Percentiles rank a stretch among this genome's conserved stretches.
phyloP scores from a whole-genome alignment of 768 basidiomycete species.

The Chalciporus pseudorubinellus region DNA sequence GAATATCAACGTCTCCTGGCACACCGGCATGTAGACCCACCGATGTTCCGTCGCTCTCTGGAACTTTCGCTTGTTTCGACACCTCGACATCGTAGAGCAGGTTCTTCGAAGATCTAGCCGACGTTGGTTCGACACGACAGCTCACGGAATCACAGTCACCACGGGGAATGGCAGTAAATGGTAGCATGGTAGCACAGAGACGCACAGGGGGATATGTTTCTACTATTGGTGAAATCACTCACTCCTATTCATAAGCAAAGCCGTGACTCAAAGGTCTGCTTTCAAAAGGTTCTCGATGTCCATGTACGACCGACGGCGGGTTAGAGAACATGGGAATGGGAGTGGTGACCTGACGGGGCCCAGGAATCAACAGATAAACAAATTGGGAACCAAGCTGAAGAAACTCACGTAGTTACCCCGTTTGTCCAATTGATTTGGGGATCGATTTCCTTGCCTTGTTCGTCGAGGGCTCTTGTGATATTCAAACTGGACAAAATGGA shows the following conservation, averaged over 20 bases:
- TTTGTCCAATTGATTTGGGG: constrained; percentile 10
- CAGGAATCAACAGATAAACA: background rate
- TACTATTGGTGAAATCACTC: background rate
- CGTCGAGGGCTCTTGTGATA: constrained; percentile 25
- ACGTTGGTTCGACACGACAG: background rate
- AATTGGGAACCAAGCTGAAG: no score
- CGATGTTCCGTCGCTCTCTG: constrained; percentile 3
- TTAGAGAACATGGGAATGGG: constrained; percentile 14
- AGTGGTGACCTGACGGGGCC: constrained; percentile 6
- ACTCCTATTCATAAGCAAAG: background rate
- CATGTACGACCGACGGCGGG: background rate
- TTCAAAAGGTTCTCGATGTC: constrained; percentile 2
- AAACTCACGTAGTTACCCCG: constrained; percentile 13
- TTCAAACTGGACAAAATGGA: constrained; percentile 25
- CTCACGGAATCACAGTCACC: background rate
- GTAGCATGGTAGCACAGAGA: background rate
- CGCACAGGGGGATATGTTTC: background rate
- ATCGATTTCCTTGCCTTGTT: constrained; percentile 27
- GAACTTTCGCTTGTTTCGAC: constrained; percentile 8
- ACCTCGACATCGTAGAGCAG: constrained; percentile 15
- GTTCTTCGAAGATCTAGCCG: constrained; percentile 21
- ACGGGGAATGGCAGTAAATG: background rate
- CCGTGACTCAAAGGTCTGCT: background rate
- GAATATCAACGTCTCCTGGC: constrained; percentile 4
- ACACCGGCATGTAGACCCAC: constrained; percentile 1